Evolutionary conservation across 2,329 filamentous ascomycete genomes (phyloP).

Genomic region (Ramularia endophylla): DNA sequence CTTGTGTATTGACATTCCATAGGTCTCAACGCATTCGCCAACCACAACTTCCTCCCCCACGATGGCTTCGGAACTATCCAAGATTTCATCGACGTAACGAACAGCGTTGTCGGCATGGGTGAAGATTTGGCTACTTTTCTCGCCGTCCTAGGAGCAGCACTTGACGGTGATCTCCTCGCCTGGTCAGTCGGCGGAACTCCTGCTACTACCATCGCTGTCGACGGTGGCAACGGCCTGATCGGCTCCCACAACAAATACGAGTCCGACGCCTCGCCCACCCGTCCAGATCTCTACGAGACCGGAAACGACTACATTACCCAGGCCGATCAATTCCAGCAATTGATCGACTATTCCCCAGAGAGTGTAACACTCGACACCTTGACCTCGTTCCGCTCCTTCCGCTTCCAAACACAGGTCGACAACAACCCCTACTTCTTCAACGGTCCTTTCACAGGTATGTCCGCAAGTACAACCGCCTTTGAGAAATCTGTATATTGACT

Average conservation of each 20-base stretch:
- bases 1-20: too few relatives aligned
- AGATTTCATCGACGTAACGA: conserved; percentile 26
- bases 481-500: too few relatives aligned
- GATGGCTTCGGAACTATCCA: conserved; percentile 28
- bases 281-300: conserved; percentile 28
- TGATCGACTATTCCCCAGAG: conserved; percentile 25
- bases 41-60: conserved; percentile 26
- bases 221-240: conserved; percentile 17
- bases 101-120: conserved; percentile 30
- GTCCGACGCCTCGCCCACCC: conserved; percentile 27
- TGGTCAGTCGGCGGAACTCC: conserved; percentile 19
- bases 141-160: conserved; percentile 11
- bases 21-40: conserved; percentile 29
- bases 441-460: conserved; percentile 7
- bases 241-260: conserved; percentile 33
- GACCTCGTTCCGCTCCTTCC: conserved; percentile 5
- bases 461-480: too few relatives aligned
- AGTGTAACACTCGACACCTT: conserved; percentile 10
- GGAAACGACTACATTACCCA: conserved; percentile 25
- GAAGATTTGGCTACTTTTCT: conserved; percentile 20
- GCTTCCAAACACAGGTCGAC: conserved; percentile 7
- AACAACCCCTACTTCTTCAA: conserved; percentile 28
- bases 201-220: conserved; percentile 7
- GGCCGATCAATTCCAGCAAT: conserved; percentile 23
- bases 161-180: conserved; percentile 11